Evolutionary conservation across 176 grass and related monocot genomes (phyloP).

Genomic region (Tuctoria greenei): DNA sequence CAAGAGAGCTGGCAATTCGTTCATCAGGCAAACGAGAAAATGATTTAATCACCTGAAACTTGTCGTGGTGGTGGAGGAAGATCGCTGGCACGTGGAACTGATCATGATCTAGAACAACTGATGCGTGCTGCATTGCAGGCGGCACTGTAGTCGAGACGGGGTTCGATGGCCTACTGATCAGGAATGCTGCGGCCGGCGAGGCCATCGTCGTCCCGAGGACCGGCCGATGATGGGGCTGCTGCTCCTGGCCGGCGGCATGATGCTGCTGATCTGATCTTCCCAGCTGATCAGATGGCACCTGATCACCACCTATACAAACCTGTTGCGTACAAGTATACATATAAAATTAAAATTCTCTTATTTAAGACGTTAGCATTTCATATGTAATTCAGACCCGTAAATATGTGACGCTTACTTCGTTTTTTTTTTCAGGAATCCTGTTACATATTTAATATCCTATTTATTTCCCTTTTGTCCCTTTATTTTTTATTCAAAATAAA

Average conservation of each 20-base stretch:
- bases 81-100: slow-evolving; percentile 71
- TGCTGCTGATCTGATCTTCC: slow-evolving; percentile 52
- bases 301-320: slow-evolving; percentile 69
- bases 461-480: not conserved
- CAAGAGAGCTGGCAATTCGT: not conserved
- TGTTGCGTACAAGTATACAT: slow-evolving; percentile 31
- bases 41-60: slow-evolving; percentile 66
- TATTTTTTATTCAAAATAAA: slow-evolving; percentile 5
- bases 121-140: slow-evolving; percentile 57
- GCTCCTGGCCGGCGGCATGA: slow-evolving; percentile 34
- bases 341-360: not conserved
- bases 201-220: slow-evolving; percentile 40
- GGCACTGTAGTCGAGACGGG: slow-evolving; percentile 64
- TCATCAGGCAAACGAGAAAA: not conserved
- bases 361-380: not conserved
- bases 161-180: slow-evolving; percentile 56
- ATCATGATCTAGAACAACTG: slow-evolving; percentile 68
- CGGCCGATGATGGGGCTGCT: slow-evolving; percentile 43
- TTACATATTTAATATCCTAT: not conserved
- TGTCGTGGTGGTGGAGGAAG: slow-evolving; percentile 72
- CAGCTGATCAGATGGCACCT: slow-evolving; percentile 54
- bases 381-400: not conserved
- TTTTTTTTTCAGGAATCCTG: not conserved
- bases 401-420: not conserved
- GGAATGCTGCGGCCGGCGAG: slow-evolving; percentile 48